Percentiles rank a stretch among this genome's conserved stretches.
phyloP scores from a whole-genome alignment of 768 basidiomycete species.

The Sarcodon aspratus region DNA sequence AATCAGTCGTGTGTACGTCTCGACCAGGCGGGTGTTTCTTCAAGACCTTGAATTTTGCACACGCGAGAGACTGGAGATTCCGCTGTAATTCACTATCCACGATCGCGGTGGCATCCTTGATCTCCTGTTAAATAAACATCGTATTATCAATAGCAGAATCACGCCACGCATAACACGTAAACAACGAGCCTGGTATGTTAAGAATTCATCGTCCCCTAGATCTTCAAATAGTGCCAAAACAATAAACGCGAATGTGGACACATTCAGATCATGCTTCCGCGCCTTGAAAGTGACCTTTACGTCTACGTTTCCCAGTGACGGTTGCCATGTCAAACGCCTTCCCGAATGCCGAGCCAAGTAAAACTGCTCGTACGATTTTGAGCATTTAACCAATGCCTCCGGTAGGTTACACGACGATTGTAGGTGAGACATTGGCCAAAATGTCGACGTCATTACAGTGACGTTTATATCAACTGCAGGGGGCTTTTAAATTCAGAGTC shows the following conservation, averaged over 20 bases:
- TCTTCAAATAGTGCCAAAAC: constrained; percentile 84
- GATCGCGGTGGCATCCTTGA: constrained; percentile 65
- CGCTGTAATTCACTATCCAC: constrained; percentile 73
- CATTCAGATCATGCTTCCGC: constrained; percentile 80
- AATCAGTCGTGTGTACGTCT: constrained; percentile 65
- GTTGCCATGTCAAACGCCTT: constrained; percentile 85
- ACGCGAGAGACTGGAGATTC: constrained; percentile 92
- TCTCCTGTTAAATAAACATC: constrained; percentile 46
- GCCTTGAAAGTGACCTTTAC: constrained; percentile 73
- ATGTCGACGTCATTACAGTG: constrained; percentile 91
- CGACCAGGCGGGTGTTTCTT: constrained; percentile 86
- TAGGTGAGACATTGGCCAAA: constrained; percentile 81
- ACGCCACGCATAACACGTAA: not conserved
- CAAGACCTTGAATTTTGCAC: constrained; percentile 86
- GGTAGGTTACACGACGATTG: constrained; percentile 60
- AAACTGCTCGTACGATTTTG: constrained; percentile 77
- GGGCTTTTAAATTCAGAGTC: constrained; percentile 30
- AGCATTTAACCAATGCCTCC: constrained; percentile 44
- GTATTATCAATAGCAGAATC: not conserved
- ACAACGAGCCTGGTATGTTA: constrained; percentile 62
- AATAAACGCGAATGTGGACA: constrained; percentile 81
- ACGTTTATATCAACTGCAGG: constrained; percentile 76
- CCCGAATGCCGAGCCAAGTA: constrained; percentile 87
- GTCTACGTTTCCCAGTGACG: constrained; percentile 83
- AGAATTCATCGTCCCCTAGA: constrained; percentile 47